Conservation (phyloP, 768 basidiomycete genomes). For the Fomitopsis pulvina region DNA sequence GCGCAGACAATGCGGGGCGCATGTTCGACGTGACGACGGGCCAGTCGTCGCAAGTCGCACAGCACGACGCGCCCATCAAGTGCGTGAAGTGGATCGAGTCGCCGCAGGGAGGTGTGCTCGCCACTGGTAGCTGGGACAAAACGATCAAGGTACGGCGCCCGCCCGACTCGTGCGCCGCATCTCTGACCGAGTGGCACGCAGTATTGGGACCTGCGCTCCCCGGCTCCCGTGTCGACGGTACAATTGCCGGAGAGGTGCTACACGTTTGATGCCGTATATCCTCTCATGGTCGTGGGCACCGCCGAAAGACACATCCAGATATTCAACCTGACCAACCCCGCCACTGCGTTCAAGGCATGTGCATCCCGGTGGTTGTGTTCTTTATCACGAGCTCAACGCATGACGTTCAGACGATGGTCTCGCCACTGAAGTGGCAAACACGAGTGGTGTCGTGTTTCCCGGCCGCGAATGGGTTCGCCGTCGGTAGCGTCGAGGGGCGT, state of each 20-base stretch:
- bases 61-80: conserved; percentile 86
- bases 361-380: conserved; percentile 20
- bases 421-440: conserved; percentile 93
- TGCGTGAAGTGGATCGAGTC: conserved; percentile 78
- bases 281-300: conserved; percentile 86
- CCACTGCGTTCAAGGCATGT: conserved; percentile 73
- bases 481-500: conserved; percentile 85
- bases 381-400: not conserved
- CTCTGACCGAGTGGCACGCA: conserved; percentile 25
- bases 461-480: conserved; percentile 70
- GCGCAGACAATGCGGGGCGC: conserved; percentile 92
- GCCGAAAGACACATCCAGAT: conserved; percentile 91
- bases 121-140: conserved; percentile 98
- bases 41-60: conserved; percentile 75
- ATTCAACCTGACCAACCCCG: conserved; percentile 81
- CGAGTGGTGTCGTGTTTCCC: conserved; percentile 82
- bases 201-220: conserved; percentile 89
- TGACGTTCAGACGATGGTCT: conserved; percentile 56
- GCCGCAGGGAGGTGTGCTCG: conserved; percentile 67
- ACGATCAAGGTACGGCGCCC: conserved; percentile 72
- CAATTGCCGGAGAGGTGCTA: conserved; percentile 89
- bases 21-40: conserved; percentile 89
- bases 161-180: not conserved
- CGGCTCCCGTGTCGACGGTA: conserved; percentile 73
- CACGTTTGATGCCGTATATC: conserved; percentile 74